Evolutionary conservation across 345 rosid species (phyloP).

Genomic region (Melaleuca quinquenervia): DNA sequence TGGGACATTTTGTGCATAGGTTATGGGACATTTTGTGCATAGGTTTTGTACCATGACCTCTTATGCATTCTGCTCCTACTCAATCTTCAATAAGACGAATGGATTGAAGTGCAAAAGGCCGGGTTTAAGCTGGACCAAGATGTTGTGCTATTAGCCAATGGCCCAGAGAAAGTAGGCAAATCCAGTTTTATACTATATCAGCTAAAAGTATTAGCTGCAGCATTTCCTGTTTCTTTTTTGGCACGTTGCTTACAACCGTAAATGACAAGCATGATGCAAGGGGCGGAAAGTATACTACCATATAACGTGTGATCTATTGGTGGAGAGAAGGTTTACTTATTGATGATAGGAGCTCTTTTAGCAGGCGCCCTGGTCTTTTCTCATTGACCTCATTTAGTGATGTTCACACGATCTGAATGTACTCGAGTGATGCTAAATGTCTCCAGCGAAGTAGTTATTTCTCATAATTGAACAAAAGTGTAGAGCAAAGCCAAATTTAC

Average conservation of each 20-base stretch:
- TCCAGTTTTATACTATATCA: neutral
- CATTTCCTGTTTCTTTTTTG: neutral
- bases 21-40: neutral
- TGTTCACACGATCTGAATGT: neutral
- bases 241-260: neutral
- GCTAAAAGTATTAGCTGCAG: neutral
- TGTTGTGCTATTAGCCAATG: neutral
- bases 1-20: neutral
- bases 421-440: slow-evolving; percentile 1
- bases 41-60: neutral
- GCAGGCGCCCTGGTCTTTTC: neutral
- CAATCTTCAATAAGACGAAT: neutral
- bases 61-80: neutral
- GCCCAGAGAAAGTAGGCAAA: neutral
- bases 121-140: neutral
- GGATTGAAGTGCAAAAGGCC: neutral
- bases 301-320: neutral
- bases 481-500: neutral
- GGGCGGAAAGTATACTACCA: neutral
- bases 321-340: neutral
- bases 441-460: neutral
- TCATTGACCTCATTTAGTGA: neutral
- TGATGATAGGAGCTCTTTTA: neutral
- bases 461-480: neutral
- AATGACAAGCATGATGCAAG: neutral